Conservation (phyloP, 345 rosid genomes). For the Anastatica hierochuntica region DNA sequence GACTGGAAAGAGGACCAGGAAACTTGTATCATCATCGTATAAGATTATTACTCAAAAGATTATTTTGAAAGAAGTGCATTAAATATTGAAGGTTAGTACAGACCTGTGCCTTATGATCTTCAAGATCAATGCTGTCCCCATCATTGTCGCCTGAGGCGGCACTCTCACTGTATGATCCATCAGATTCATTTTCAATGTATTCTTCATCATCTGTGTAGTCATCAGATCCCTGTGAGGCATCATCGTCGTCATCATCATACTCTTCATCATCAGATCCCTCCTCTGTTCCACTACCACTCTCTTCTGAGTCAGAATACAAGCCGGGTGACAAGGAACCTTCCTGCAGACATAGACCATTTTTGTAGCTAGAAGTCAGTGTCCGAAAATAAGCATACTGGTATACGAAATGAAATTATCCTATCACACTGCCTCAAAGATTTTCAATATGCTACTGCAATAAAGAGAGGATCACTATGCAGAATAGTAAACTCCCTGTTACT, state of each 20-base stretch:
- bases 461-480: slow-evolving; percentile 2
- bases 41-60: no score
- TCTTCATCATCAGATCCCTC: slow-evolving; percentile 79
- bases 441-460: not conserved
- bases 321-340: slow-evolving; percentile 70
- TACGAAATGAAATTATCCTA: not conserved
- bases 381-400: slow-evolving; percentile 4
- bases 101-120: slow-evolving; percentile 40
- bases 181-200: slow-evolving; percentile 39
- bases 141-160: slow-evolving; percentile 34
- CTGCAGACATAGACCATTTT: slow-evolving; percentile 39
- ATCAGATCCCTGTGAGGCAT: slow-evolving; percentile 35
- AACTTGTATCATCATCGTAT: no score
- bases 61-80: no score
- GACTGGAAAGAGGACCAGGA: no score
- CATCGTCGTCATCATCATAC: slow-evolving; percentile 56
- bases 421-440: slow-evolving; percentile 5
- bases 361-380: slow-evolving; percentile 20
- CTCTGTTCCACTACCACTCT: slow-evolving; percentile 74
- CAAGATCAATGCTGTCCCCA: slow-evolving; percentile 26
- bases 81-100: slow-evolving; percentile 8
- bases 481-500: not conserved
- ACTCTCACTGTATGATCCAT: slow-evolving; percentile 38
- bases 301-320: slow-evolving; percentile 74
- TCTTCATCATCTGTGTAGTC: slow-evolving; percentile 43